Percentiles rank a stretch among this genome's conserved stretches.
phyloP scores from a whole-genome alignment of 1,284 basidiomycete genomes.

The Heimioporus retisporus region DNA sequence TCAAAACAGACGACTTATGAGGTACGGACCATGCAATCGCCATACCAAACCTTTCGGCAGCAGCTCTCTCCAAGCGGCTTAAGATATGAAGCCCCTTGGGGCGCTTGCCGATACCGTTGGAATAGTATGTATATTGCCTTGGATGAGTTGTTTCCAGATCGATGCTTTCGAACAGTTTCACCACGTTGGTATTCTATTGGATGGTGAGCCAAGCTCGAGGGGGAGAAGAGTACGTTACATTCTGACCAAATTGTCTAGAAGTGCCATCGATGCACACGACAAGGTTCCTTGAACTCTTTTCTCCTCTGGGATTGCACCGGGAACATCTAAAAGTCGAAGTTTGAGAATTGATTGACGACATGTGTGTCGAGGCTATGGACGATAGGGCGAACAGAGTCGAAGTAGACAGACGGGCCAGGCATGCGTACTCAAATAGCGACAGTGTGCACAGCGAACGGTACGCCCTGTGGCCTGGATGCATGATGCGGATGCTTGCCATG shows the following conservation, averaged over 20 bases:
- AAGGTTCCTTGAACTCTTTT: conserved; percentile 11
- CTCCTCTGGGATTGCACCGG: conserved; percentile 1
- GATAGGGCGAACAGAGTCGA: too few species aligned
- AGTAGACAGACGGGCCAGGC: too few species aligned
- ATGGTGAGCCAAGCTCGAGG: too few species aligned
- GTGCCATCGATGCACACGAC: conserved; percentile 24
- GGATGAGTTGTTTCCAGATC: conserved; percentile 19
- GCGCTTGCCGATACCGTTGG: conserved; percentile 46
- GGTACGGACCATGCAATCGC: conserved; percentile 36
- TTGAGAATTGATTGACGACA: neutral
- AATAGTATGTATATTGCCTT: conserved; percentile 41
- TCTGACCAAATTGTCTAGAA: conserved; percentile 28
- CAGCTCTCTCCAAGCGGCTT: conserved; percentile 9
- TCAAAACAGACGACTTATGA: neutral
- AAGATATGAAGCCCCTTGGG: conserved; percentile 22
- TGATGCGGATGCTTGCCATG: too few species aligned
- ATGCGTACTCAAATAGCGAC: too few species aligned
- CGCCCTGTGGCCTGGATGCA: too few species aligned
- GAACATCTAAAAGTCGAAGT: conserved; percentile 4
- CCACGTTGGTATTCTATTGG: conserved; percentile 31
- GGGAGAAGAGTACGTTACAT: conserved; percentile 1
- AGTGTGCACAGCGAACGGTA: too few species aligned
- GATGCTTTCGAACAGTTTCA: conserved; percentile 37
- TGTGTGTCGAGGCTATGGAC: neutral
- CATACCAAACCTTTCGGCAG: conserved; percentile 27